Percentiles rank a stretch among this genome's conserved stretches.
Conservation (phyloP, 441 rosid species). For the Adansonia gregorii region DNA sequence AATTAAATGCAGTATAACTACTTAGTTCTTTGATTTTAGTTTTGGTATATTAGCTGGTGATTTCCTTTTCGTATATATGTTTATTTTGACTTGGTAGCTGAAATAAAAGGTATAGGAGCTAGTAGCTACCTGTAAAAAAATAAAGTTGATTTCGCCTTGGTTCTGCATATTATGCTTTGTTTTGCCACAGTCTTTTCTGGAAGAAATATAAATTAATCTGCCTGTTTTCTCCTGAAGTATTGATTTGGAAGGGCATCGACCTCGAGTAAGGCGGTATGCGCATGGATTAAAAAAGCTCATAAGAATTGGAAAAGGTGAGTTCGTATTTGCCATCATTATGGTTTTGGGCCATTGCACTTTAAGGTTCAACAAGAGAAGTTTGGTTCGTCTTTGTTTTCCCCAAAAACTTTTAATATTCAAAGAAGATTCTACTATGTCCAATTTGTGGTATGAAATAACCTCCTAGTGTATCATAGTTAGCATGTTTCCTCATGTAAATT, state of each 20-base stretch:
- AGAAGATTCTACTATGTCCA: not conserved
- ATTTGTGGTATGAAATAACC: conserved; percentile 10
- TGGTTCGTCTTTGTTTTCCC: not conserved
- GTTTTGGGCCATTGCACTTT: conserved; percentile 16
- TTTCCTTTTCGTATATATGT: conserved; percentile 4
- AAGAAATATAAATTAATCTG: conserved; percentile 18
- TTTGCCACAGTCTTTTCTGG: conserved; percentile 11
- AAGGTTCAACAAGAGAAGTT: not conserved
- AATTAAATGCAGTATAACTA: conserved; percentile 10
- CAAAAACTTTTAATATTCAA: not conserved
- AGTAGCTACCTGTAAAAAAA: conserved; percentile 16
- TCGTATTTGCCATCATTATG: conserved; percentile 24
- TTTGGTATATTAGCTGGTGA: conserved; percentile 12
- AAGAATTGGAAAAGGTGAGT: conserved; percentile 91
- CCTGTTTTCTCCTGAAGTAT: conserved; percentile 59
- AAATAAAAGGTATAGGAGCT: conserved; percentile 8
- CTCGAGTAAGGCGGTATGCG: conserved; percentile 92
- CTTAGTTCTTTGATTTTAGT: conserved; percentile 9
- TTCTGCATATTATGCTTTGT: conserved; percentile 17
- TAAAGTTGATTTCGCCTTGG: conserved; percentile 1
- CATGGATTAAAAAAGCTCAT: conserved; percentile 77
- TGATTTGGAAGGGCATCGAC: conserved; percentile 89
- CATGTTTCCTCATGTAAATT: conserved; percentile 15
- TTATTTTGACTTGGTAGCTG: conserved; percentile 22
- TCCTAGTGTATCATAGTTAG: conserved; percentile 17